Percentiles rank a stretch among this genome's conserved stretches.
phyloP scores from a whole-genome alignment of 306 rosid genomes.

The Prunus mira region DNA sequence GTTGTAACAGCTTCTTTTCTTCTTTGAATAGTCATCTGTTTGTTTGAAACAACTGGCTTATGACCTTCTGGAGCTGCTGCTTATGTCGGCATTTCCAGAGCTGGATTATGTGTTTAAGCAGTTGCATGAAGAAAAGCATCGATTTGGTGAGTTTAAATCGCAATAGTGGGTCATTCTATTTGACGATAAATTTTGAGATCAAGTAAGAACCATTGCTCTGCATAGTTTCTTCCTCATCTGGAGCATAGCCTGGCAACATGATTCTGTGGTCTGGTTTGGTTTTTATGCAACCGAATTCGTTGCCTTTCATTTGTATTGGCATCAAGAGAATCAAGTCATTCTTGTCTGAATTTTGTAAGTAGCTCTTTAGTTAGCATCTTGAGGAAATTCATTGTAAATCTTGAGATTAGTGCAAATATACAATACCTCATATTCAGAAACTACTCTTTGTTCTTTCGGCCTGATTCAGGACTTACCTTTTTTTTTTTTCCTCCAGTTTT shows the following conservation, averaged over 20 bases:
- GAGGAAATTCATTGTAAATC: constrained; percentile 42
- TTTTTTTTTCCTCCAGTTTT: too few species aligned
- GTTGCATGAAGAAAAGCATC: constrained; percentile 70
- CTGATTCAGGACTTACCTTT: background rate
- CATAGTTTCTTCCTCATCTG: background rate
- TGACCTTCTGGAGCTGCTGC: constrained; percentile 78
- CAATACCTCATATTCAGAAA: background rate
- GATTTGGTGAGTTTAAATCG: constrained; percentile 55
- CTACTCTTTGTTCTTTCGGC: background rate
- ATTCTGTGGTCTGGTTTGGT: constrained; percentile 16
- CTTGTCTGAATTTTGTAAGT: constrained; percentile 25
- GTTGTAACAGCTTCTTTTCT: constrained; percentile 14
- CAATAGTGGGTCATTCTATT: constrained; percentile 6
- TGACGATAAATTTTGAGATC: background rate
- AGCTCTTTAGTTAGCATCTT: constrained; percentile 16
- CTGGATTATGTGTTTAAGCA: constrained; percentile 61
- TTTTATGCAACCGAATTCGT: background rate
- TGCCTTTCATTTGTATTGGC: background rate
- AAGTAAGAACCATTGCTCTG: background rate
- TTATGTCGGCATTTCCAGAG: constrained; percentile 78
- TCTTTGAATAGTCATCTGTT: constrained; percentile 69
- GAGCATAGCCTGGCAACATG: constrained; percentile 12
- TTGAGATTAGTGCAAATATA: constrained; percentile 37
- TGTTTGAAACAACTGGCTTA: constrained; percentile 82
- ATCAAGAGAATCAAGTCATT: background rate